Evolutionary conservation across 2,329 filamentous ascomycete species (phyloP), one percentile per base, ranked within the genome.

Genomic region (Cercospora beticola): DNA sequence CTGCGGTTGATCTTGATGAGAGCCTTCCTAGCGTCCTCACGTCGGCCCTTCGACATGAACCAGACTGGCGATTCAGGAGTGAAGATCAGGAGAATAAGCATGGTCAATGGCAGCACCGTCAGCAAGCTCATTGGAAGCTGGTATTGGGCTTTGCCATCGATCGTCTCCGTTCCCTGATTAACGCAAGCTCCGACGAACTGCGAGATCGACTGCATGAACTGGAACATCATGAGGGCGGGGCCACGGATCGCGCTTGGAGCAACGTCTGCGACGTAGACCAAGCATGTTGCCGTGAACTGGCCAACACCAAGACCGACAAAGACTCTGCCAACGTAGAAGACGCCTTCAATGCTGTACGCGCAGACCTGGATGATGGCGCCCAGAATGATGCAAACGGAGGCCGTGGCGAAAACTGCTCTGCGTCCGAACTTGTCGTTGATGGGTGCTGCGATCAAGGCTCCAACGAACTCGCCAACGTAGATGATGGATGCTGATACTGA

Each of bases 391-490:
- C 69, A 71, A 7, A 65, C 18, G 9, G 69, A 64, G 40, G 71
- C 71, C 23, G 67, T 70, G 10, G 69, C 65, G 36, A 72, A 72
- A 5, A 72, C 71, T 12, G 71, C 71, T 63, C 64, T 69, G 49
- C 71, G 69, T 28, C 71, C 71, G 28, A 71, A 72, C 31, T 56
- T 68, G 61, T 72, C 71, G 69, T 72, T 72, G 67, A 72, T 72
- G 9, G 71, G 71, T 56, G 71, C 71, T 5, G 71, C 69, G 16
- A 71, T 46, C 49, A 72, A 40, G 4, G 71, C 71, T 43, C 71
- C 71, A 14, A 69, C 23, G 62, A 72, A 72, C 43, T 72, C 71
- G 40, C 71, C 71, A n/a, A 68, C 71, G 64, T 72, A 72, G 64
- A 72, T 72, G 64, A 72, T 72, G 23, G 67, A 69, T 58, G 71